phyloP scores from a whole-genome alignment of 208 protist genomes.

The Herpetomonas tarakana region DNA sequence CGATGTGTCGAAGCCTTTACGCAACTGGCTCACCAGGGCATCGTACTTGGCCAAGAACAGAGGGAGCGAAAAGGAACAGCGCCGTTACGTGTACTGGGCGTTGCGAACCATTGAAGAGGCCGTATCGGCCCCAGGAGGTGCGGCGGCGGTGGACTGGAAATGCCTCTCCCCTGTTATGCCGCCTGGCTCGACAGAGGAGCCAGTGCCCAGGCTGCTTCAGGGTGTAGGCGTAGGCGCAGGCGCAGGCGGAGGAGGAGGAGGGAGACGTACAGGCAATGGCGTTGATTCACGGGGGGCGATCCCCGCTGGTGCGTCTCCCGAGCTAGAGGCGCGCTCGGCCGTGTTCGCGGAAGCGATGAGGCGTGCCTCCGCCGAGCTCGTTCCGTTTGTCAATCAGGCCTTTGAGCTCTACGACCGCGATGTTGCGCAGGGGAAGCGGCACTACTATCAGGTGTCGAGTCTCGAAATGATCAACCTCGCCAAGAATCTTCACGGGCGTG shows the following conservation, averaged over 20 bases:
- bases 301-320: neutral
- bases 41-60: slow-evolving; percentile 52
- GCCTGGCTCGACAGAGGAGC: slow-evolving; percentile 20
- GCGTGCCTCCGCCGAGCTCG: slow-evolving; percentile 45
- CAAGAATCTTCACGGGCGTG: slow-evolving; percentile 35
- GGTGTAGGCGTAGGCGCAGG: too few species aligned
- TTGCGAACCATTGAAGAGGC: slow-evolving; percentile 55
- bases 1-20: slow-evolving; percentile 31
- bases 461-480: slow-evolving; percentile 67
- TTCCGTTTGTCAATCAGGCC: slow-evolving; percentile 52
- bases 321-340: slow-evolving; percentile 11
- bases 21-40: slow-evolving; percentile 65
- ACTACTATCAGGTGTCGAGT: slow-evolving; percentile 58
- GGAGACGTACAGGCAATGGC: too few species aligned
- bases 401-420: slow-evolving; percentile 67
- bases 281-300: slow-evolving; percentile 9
- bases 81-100: slow-evolving; percentile 68
- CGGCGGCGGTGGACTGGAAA: slow-evolving; percentile 43
- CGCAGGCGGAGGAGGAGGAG: too few species aligned
- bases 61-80: slow-evolving; percentile 23
- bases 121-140: slow-evolving; percentile 20
- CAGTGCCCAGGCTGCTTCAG: slow-evolving; percentile 27
- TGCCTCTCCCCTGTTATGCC: slow-evolving; percentile 67
- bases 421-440: slow-evolving; percentile 36
- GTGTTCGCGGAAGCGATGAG: slow-evolving; percentile 47